These are phyloP conservation scores for Aeschynomene evenia DNA, from an alignment of 306 rosid species.

Conservation along the genomic window DNA sequence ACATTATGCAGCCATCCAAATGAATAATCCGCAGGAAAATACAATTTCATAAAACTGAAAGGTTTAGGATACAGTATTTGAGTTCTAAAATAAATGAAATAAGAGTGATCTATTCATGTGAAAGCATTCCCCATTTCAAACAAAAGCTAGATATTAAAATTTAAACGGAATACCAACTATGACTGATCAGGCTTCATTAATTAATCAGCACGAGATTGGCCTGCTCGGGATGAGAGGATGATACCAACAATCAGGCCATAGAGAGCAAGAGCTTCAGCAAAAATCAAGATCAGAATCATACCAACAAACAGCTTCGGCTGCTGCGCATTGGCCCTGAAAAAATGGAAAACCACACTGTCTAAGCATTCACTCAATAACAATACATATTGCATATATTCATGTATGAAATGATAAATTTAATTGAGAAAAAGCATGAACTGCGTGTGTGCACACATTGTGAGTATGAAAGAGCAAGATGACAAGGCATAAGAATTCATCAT, in stretches of 20 bases:
- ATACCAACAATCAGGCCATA: constrained; percentile 85
- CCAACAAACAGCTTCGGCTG: constrained; percentile 88
- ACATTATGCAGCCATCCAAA: background rate
- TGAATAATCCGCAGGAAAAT: constrained; percentile 8
- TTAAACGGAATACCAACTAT: constrained; percentile 1
- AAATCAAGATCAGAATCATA: constrained; percentile 75
- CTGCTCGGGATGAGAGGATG: constrained; percentile 80
- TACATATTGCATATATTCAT: background rate
- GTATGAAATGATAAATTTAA: background rate
- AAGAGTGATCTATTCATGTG: constrained; percentile 1
- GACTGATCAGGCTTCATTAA: background rate
- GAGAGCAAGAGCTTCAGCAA: constrained; percentile 80
- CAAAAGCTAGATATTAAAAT: constrained; percentile 13
- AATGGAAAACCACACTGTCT: background rate
- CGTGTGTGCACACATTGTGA: background rate
- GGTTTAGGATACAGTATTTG: background rate
- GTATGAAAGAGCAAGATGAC: background rate
- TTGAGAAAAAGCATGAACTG: background rate
- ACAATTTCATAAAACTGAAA: background rate
- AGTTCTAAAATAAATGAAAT: constrained; percentile 24
- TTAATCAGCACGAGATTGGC: constrained; percentile 75
- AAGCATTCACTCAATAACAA: background rate
- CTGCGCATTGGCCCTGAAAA: constrained; percentile 80
- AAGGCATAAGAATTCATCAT: background rate
- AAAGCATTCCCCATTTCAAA: constrained; percentile 2